A percentile compares a stretch with the other conserved stretches of the same genome.
Evolutionary conservation across 2,329 filamentous ascomycete genomes (phyloP).

Genomic region (Beauveria varroae): DNA sequence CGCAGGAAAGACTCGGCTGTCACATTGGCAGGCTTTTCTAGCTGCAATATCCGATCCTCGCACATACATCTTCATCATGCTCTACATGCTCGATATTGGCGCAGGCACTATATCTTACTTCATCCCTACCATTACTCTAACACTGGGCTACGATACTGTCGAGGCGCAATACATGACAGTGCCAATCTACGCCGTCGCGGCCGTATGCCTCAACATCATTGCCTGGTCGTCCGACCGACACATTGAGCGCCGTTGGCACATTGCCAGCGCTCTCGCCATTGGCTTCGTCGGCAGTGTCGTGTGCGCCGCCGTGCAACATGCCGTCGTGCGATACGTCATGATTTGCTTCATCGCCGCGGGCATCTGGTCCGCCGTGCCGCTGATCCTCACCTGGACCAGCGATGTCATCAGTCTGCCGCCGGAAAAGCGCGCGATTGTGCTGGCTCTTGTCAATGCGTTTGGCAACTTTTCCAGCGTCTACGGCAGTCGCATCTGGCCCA

Average conservation of each 20-base stretch:
- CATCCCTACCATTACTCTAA: slow-evolving; percentile 42
- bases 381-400: slow-evolving; percentile 23
- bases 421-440: slow-evolving; percentile 25
- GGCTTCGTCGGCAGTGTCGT: slow-evolving; percentile 17
- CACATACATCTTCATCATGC: slow-evolving; percentile 39
- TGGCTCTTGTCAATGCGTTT: slow-evolving; percentile 24
- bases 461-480: slow-evolving; percentile 26
- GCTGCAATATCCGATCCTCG: slow-evolving; percentile 36
- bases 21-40: slow-evolving; percentile 21
- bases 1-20: slow-evolving; percentile 21
- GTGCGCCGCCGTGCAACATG: slow-evolving; percentile 16
- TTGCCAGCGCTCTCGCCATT: slow-evolving; percentile 14
- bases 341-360: slow-evolving; percentile 21
- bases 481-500: slow-evolving; percentile 24
- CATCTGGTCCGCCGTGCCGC: slow-evolving; percentile 20
- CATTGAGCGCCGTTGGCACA: slow-evolving; percentile 18
- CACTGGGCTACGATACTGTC: slow-evolving; percentile 36
- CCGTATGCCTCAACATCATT: slow-evolving; percentile 18
- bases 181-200: slow-evolving; percentile 24
- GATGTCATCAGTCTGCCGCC: slow-evolving; percentile 20
- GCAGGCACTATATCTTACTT: slow-evolving; percentile 45
- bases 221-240: slow-evolving; percentile 18
- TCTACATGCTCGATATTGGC: slow-evolving; percentile 40
- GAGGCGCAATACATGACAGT: slow-evolving; percentile 41
- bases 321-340: slow-evolving; percentile 23